Evolutionary conservation across 1,139 yeast species (phyloP).

Genomic region (Casaregolazyma lundiana): DNA sequence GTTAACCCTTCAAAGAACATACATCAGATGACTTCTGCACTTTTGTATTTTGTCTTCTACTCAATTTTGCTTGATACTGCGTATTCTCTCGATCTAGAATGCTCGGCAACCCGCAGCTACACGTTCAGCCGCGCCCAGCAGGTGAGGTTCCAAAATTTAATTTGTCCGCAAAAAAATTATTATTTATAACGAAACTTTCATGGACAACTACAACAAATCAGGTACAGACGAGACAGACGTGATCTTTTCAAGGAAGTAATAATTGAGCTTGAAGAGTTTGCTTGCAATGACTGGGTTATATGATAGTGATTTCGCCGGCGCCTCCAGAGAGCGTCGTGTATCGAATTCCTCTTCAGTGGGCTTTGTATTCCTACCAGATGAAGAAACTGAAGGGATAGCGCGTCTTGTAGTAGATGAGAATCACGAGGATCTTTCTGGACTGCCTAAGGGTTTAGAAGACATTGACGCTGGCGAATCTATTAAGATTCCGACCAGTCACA

Average conservation of each 20-base stretch:
- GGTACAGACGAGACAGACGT: constrained; percentile 3
- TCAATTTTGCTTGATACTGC: too few relatives aligned
- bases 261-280: background rate
- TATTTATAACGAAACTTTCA: too few relatives aligned
- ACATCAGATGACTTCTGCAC: too few relatives aligned
- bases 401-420: constrained; percentile 5
- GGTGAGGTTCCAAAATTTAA: background rate
- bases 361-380: constrained; percentile 7
- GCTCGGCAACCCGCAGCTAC: too few relatives aligned
- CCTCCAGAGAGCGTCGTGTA: background rate
- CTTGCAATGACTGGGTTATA: background rate
- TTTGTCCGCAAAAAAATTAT: background rate
- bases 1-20: too few relatives aligned
- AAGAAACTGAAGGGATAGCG: constrained; percentile 7
- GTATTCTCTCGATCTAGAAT: too few relatives aligned
- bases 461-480: background rate
- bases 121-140: background rate
- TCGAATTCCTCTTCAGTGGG: background rate
- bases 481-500: background rate
- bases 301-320: background rate
- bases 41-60: too few relatives aligned
- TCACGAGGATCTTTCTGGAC: constrained; percentile 11
- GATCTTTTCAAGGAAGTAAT: constrained; percentile 6
- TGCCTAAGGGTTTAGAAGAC: background rate
- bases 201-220: background rate